Evolutionary conservation across 345 rosid species (phyloP).

Genomic region (Gossypium turneri): DNA sequence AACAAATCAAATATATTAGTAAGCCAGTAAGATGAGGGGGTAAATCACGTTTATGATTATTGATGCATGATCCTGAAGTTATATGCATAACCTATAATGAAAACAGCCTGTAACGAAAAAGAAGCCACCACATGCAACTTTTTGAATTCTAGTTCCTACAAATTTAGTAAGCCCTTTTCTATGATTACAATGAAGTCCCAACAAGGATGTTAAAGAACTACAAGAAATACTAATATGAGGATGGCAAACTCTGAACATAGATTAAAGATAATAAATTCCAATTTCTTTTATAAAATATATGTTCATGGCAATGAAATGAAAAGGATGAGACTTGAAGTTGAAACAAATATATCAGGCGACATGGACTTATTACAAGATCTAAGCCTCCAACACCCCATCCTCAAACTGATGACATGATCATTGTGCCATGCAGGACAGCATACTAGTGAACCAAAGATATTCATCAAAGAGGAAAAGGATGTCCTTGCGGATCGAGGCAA

Average conservation of each 20-base stretch:
- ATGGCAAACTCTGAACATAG: neutral
- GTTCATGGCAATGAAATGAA: neutral
- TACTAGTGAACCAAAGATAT: neutral
- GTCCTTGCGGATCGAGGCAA: neutral
- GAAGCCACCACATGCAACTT: neutral
- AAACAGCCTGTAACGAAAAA: neutral
- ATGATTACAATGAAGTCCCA: neutral
- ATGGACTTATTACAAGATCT: neutral
- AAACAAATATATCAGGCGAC: neutral
- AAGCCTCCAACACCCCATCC: neutral
- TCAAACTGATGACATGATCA: neutral
- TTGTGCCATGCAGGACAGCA: neutral
- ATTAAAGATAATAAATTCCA: neutral
- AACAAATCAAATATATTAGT: neutral
- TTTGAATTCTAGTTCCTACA: neutral
- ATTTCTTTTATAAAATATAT: neutral
- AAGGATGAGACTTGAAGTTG: slow-evolving; percentile 1
- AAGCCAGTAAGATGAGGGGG: neutral
- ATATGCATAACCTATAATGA: neutral
- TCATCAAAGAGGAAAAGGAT: neutral
- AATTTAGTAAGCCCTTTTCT: neutral
- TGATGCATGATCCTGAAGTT: neutral
- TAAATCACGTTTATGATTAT: neutral
- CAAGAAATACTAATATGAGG: neutral
- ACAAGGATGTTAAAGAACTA: slow-evolving; percentile 1